These are phyloP conservation scores for Syzygium jambos DNA, from an alignment of 345 rosid genomes.

Conservation along the genomic window DNA sequence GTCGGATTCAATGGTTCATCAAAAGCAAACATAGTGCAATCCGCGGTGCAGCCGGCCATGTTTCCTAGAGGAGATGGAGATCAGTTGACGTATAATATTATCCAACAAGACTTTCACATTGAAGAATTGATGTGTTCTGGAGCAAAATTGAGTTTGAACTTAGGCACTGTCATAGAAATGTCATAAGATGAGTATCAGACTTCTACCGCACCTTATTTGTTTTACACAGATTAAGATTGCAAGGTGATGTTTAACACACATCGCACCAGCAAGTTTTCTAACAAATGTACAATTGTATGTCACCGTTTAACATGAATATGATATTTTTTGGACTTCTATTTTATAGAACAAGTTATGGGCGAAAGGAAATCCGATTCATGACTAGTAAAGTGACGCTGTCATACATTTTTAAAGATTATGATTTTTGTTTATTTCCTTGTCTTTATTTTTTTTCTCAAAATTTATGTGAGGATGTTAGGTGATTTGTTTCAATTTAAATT, in stretches of 20 bases:
- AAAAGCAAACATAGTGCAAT: background rate
- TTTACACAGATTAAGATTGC: background rate
- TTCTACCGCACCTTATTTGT: background rate
- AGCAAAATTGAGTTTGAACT: background rate
- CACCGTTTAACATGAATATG: background rate
- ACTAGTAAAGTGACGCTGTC: background rate
- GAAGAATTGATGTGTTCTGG: background rate
- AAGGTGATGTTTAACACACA: background rate
- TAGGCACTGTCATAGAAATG: background rate
- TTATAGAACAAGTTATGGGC: background rate
- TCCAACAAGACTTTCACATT: background rate
- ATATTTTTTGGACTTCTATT: background rate
- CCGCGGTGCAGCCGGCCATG: too few relatives aligned
- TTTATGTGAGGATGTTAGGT: background rate
- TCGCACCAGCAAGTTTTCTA: background rate
- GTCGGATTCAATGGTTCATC: background rate
- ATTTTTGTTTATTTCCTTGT: background rate
- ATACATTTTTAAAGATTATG: background rate
- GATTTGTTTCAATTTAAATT: background rate
- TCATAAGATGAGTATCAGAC: background rate
- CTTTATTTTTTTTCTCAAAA: background rate
- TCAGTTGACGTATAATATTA: background rate
- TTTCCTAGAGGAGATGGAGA: background rate
- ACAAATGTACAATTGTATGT: background rate
- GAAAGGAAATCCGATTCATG: background rate